Percentiles rank a stretch among this genome's conserved stretches.
These are phyloP conservation scores for Westerdykella sp. DNA, from an alignment of 2,329 filamentous ascomycete species.

Conservation along the genomic window DNA sequence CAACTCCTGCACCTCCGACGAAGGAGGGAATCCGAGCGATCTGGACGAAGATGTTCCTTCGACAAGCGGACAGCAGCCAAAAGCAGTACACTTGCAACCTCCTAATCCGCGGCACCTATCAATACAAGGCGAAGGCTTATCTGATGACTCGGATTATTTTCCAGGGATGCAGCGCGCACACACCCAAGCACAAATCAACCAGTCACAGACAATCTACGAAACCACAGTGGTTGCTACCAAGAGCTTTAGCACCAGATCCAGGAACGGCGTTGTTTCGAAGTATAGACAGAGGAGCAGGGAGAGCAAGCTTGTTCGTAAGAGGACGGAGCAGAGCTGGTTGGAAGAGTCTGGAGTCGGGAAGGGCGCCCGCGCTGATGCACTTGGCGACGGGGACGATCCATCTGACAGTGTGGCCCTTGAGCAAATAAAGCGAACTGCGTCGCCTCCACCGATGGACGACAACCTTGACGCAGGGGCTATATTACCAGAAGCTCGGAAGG, in stretches of 20 bases:
- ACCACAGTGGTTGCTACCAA: slow-evolving; percentile 8
- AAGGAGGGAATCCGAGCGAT: neutral
- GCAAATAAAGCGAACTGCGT: neutral
- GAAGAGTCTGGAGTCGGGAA: slow-evolving; percentile 44
- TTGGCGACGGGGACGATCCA: slow-evolving; percentile 39
- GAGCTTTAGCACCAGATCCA: slow-evolving; percentile 13
- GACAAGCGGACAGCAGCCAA: neutral
- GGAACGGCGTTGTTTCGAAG: slow-evolving; percentile 21
- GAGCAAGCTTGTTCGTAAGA: slow-evolving; percentile 28
- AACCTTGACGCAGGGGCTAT: slow-evolving; percentile 17
- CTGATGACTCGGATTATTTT: slow-evolving; percentile 40
- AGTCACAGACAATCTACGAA: neutral
- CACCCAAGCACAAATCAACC: slow-evolving; percentile 6
- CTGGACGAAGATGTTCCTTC: neutral
- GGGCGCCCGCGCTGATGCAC: slow-evolving; percentile 40
- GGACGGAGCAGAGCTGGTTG: slow-evolving; percentile 38
- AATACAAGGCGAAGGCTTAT: slow-evolving; percentile 32
- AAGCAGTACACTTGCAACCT: neutral
- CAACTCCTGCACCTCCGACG: neutral
- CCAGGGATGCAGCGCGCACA: slow-evolving; percentile 32
- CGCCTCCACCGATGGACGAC: slow-evolving; percentile 2
- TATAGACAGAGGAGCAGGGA: slow-evolving; percentile 31
- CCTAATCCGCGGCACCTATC: slow-evolving; percentile 4
- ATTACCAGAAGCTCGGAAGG: slow-evolving; percentile 28
- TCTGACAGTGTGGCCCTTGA: slow-evolving; percentile 13